Evolutionary conservation across 192 early-diverging fungal species (phyloP), one percentile per base, ranked within the genome.

Genomic region (Blastocladiella britannica): DNA sequence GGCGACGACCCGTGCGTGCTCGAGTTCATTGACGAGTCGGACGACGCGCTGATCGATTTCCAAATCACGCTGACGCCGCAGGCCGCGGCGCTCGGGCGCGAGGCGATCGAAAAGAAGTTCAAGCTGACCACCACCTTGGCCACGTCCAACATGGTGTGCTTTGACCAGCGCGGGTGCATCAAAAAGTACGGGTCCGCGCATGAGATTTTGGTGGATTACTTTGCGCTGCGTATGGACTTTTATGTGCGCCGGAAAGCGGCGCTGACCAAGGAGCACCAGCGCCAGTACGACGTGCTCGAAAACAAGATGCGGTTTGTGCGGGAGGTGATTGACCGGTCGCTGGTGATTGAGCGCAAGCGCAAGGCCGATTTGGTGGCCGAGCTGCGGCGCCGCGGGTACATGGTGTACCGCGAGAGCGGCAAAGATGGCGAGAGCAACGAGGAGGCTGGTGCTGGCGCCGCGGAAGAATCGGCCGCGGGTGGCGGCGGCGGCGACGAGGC

Each of bases 91-190:
- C 88, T 84, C 1, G 80, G 85, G 60, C 59, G 67, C 15, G 81
- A 89, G 52, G 94, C 89, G 1, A 63, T 95, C 22, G 81, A 86
- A 55, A 88, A 86, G 56, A 65, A 69, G 29, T 88, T 98, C 64
- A 91, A 89, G 68, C 64, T 92, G 6, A 66, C 69, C 12, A 68
- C 73, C 8, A 69, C 74, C 23, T 73, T 98, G 31, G 63, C 80
- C 4, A 93, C 87, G 0, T 77, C 77, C 22, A 98, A 98, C 66
- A 81, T 98, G 77, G 88, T 94, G 4, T 93, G 89, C 67, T 94
- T 94, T 64, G 88, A 98, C 72, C 68, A 73, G 23, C 70, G 89
- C 26, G 89, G 87, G 23, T 80, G 86, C 7, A 78, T 98, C 55
- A 74, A 78, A 55, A 88, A 85, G 66, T 95, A 89, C 66, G 61